A percentile compares a stretch with the other conserved stretches of the same genome.
Conservation (phyloP, 2,329 filamentous ascomycete species). For the Pseudocercospora macadamiae region DNA sequence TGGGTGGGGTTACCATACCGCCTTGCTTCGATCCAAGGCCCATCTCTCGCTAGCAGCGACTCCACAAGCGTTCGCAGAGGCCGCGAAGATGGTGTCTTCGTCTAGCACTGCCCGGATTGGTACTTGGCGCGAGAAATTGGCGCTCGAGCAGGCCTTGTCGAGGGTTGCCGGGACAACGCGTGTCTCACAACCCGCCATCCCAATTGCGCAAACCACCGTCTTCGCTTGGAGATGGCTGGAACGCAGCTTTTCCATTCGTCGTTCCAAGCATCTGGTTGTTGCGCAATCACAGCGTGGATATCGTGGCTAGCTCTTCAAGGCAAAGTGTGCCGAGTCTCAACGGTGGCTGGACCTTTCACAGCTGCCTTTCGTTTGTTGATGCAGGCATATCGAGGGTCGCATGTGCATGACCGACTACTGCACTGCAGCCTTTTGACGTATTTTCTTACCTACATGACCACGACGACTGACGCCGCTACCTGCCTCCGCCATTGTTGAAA, state of each 20-base stretch:
- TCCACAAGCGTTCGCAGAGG: background rate
- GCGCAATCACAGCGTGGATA: conserved; percentile 1
- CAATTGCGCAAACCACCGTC: conserved; percentile 5
- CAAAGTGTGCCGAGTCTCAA: conserved; percentile 3
- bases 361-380: conserved; percentile 6
- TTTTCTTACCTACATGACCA: background rate
- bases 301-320: background rate
- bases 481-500: conserved; percentile 17
- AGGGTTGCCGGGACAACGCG: background rate
- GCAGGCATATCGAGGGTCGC: conserved; percentile 5
- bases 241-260: background rate
- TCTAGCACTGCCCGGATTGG: background rate
- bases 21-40: background rate
- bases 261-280: conserved; percentile 10
- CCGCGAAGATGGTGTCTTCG: background rate
- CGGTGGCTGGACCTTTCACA: conserved; percentile 7
- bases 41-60: background rate
- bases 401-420: background rate
- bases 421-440: background rate
- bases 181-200: conserved; percentile 7
- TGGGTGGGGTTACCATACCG: background rate
- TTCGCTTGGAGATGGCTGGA: conserved; percentile 7
- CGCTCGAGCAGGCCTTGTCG: background rate
- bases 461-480: background rate
- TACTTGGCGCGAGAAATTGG: background rate